phyloP scores from a whole-genome alignment of 148 eudicot species.

The Arbutus unedo region DNA sequence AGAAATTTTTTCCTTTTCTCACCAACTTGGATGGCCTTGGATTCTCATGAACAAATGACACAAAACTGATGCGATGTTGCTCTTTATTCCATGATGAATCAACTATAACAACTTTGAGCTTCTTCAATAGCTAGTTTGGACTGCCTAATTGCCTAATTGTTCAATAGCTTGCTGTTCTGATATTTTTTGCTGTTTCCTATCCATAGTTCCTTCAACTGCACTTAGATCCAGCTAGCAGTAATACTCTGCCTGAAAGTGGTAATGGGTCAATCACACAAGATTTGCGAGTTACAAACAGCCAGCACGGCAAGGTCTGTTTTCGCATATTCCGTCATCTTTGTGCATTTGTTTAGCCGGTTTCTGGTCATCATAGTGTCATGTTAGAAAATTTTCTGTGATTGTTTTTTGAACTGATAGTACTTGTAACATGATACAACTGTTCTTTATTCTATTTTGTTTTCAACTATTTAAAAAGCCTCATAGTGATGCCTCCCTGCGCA shows the following conservation, averaged over 20 bases:
- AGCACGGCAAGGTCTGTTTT: constrained; percentile 82
- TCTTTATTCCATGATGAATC: neutral
- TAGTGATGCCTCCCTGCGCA: neutral
- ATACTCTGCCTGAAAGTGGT: constrained; percentile 63
- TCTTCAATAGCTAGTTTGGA: neutral
- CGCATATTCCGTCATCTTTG: neutral
- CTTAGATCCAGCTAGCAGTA: constrained; percentile 88
- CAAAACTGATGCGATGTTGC: neutral
- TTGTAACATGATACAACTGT: neutral
- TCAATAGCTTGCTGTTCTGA: constrained; percentile 11
- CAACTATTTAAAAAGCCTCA: neutral
- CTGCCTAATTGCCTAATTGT: neutral
- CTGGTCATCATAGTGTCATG: neutral
- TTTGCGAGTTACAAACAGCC: constrained; percentile 75
- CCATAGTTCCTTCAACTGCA: constrained; percentile 89
- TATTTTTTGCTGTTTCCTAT: constrained; percentile 16
- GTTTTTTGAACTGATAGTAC: neutral
- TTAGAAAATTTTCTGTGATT: neutral
- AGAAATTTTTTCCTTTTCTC: neutral
- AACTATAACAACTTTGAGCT: neutral
- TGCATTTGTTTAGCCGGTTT: neutral
- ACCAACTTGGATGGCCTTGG: neutral
- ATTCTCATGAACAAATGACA: constrained; percentile 12
- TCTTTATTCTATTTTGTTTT: neutral
- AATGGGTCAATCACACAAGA: constrained; percentile 71